Percentiles rank a stretch among this genome's conserved stretches.
phyloP scores from a whole-genome alignment of 2,329 filamentous ascomycete genomes.

The Fusarium sp. region DNA sequence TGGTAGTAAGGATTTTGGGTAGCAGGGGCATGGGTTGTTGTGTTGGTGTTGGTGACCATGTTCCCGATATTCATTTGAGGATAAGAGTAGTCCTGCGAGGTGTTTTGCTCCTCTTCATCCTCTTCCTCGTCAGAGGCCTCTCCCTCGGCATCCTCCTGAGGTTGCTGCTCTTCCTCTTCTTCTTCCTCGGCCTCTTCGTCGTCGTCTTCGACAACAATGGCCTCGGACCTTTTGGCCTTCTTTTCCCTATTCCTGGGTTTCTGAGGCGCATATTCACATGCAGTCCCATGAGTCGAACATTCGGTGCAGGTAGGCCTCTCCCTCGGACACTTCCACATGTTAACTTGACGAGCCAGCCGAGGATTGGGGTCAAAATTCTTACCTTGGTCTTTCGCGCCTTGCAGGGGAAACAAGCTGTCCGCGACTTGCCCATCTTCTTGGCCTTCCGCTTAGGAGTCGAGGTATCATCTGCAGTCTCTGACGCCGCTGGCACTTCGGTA shows the following conservation, averaged over 20 bases:
- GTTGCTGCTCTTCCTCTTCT: conserved; percentile 13
- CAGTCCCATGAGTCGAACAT: conserved; percentile 48
- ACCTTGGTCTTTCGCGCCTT: conserved; percentile 55
- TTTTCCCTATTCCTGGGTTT: conserved; percentile 45
- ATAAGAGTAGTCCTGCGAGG: conserved; percentile 42
- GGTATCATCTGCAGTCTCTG: conserved; percentile 4
- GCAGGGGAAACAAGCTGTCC: conserved; percentile 53
- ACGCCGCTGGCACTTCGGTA: conserved; percentile 7
- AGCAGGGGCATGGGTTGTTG: conserved; percentile 31
- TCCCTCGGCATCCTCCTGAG: conserved; percentile 22
- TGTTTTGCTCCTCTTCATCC: conserved; percentile 17
- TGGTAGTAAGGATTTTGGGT: conserved; percentile 46
- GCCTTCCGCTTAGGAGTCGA: conserved; percentile 21
- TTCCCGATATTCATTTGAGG: conserved; percentile 47
- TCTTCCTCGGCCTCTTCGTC: conserved; percentile 35
- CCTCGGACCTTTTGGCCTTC: conserved; percentile 20
- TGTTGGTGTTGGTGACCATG: conserved; percentile 41
- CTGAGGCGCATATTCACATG: conserved; percentile 55
- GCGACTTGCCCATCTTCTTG: conserved; percentile 46
- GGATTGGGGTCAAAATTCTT: conserved; percentile 6
- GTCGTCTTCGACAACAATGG: conserved; percentile 20
- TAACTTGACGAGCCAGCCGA: not conserved
- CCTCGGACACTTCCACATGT: conserved; percentile 53
- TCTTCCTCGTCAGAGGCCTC: conserved; percentile 28
- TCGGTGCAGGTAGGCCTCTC: conserved; percentile 54